Percentiles rank a stretch among this genome's conserved stretches.
Conservation (phyloP, 2,329 filamentous ascomycete species). For the Fusarium equiseti region DNA sequence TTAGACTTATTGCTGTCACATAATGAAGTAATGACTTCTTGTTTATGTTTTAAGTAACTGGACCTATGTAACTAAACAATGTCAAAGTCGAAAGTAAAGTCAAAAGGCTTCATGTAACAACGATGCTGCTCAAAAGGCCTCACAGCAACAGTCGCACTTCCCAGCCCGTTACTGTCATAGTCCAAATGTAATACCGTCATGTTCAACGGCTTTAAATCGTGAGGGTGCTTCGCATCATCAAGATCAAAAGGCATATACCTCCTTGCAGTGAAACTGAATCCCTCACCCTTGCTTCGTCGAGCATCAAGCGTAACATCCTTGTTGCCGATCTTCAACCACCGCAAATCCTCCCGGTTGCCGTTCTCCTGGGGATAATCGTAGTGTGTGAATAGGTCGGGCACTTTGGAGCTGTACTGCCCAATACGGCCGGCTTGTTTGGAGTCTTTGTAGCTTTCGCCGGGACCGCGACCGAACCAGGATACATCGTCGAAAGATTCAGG, state of each 20-base stretch:
- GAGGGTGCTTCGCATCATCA: conserved; percentile 17
- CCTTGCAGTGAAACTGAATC: conserved; percentile 20
- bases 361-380: conserved; percentile 34
- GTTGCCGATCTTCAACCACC: conserved; percentile 6
- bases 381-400: background rate
- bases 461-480: conserved; percentile 26
- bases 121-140: conserved; percentile 29
- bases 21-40: background rate
- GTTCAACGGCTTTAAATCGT: conserved; percentile 19
- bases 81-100: conserved; percentile 22
- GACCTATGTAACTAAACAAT: background rate
- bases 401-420: background rate
- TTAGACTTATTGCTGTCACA: background rate
- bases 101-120: conserved; percentile 17
- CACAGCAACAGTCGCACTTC: conserved; percentile 17
- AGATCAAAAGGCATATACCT: conserved; percentile 26
- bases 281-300: background rate
- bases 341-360: conserved; percentile 15
- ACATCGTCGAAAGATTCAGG: conserved; percentile 1
- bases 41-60: background rate
- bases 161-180: conserved; percentile 23
- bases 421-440: conserved; percentile 17
- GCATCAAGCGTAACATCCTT: conserved; percentile 12
- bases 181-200: conserved; percentile 28
- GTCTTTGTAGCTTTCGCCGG: conserved; percentile 29